A percentile compares a stretch with the other conserved stretches of the same genome.
phyloP scores from a whole-genome alignment of 805 yeast species.

The Torulaspora microellipsoides region DNA sequence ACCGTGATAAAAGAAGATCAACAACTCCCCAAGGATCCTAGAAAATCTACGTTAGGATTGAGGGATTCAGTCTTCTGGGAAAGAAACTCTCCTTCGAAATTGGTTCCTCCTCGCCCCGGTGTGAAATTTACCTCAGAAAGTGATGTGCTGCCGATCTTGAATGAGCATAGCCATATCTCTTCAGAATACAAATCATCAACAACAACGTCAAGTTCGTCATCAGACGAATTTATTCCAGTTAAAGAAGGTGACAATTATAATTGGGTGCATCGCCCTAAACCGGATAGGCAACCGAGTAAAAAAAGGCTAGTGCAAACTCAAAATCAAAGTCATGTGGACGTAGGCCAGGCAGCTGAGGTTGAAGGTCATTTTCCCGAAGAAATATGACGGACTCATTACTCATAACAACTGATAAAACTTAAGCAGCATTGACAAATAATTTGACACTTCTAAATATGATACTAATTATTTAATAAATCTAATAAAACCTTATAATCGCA shows the following conservation, averaged over 20 bases:
- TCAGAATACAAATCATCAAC: constrained; percentile 10
- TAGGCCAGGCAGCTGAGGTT: constrained; percentile 31
- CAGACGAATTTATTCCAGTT: constrained; percentile 34
- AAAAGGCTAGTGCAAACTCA: constrained; percentile 38
- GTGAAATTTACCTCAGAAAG: constrained; percentile 2
- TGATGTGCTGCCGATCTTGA: constrained; percentile 11
- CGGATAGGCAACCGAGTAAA: constrained; percentile 29
- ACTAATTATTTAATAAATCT: too few relatives aligned
- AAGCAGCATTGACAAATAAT: too few relatives aligned
- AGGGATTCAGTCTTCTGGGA: constrained; percentile 41
- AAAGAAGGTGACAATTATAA: constrained; percentile 30
- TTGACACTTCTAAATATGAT: too few relatives aligned
- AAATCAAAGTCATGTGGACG: constrained; percentile 33
- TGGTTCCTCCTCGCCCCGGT: neutral
- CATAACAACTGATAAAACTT: neutral
- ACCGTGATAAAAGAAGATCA: constrained; percentile 69
- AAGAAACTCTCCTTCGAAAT: constrained; percentile 2
- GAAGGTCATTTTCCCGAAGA: constrained; percentile 33
- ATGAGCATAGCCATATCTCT: constrained; percentile 12
- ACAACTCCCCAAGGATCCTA: constrained; percentile 40
- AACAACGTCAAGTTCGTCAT: constrained; percentile 23
- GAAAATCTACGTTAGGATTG: constrained; percentile 38
- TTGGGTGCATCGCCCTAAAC: constrained; percentile 29
- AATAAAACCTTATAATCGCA: too few relatives aligned
- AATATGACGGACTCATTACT: constrained; percentile 16